phyloP scores from a whole-genome alignment of 129 eudicot genomes.

The Centella asiatica region DNA sequence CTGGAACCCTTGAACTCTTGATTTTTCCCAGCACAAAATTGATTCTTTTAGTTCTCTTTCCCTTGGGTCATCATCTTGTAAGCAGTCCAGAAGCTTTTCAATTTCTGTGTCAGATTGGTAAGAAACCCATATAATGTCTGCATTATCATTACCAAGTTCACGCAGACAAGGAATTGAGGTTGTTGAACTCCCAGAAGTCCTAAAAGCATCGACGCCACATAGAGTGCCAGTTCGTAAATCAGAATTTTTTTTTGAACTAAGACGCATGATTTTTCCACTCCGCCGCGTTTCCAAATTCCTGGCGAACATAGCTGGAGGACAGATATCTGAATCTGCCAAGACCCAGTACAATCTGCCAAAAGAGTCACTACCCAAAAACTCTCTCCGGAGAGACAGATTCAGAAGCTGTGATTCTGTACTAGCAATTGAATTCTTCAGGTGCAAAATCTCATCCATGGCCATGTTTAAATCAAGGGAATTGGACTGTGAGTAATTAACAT shows the following conservation, averaged over 20 bases:
- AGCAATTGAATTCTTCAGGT: slow-evolving; percentile 15
- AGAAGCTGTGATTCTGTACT: slow-evolving; percentile 12
- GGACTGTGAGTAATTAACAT: neutral
- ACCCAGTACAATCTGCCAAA: slow-evolving; percentile 48
- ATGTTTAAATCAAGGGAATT: slow-evolving; percentile 7
- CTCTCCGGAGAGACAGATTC: slow-evolving; percentile 25
- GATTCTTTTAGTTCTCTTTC: slow-evolving; percentile 29
- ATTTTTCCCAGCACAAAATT: slow-evolving; percentile 27
- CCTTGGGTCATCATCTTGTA: slow-evolving; percentile 17
- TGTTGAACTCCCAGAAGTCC: slow-evolving; percentile 7
- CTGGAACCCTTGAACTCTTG: slow-evolving; percentile 6
- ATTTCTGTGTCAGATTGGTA: slow-evolving; percentile 30
- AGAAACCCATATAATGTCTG: slow-evolving; percentile 21
- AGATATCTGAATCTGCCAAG: slow-evolving; percentile 24
- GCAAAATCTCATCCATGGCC: slow-evolving; percentile 18
- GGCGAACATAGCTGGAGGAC: slow-evolving; percentile 20
- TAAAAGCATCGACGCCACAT: neutral
- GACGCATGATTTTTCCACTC: slow-evolving; percentile 1
- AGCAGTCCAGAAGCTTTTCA: slow-evolving; percentile 17
- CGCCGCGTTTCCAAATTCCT: slow-evolving; percentile 6
- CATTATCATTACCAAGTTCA: slow-evolving; percentile 7
- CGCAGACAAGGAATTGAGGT: slow-evolving; percentile 14
- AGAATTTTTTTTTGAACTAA: neutral
- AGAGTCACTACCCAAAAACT: slow-evolving; percentile 41
- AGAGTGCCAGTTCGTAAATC: neutral